Evolutionary conservation across 768 basidiomycete genomes (phyloP), one percentile per base, ranked within the genome.

Genomic region (Porphyrellus cyaneotinctus): DNA sequence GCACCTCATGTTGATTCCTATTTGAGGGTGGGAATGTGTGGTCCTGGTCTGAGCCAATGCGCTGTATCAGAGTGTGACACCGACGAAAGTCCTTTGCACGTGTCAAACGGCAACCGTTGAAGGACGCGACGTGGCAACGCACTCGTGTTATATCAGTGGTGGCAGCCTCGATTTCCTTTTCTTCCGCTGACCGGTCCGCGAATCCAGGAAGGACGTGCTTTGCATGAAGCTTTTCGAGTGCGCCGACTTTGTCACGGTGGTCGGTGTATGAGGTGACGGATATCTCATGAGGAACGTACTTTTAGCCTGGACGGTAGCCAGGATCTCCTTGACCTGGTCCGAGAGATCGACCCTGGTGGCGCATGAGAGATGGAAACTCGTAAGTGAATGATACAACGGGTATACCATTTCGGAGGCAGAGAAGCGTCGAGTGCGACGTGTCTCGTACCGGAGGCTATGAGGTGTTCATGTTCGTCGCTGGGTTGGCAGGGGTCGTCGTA

Each of bases 151-250:
- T 91, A 62, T 90, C 86, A 35, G 79, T 82, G 4, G 95, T 95
- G 44, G 88, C 76, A 20, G 78, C 70, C 65, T 97, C 90, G 55
- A 99, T 99, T 68, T 98, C 95, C 55, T 84, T 80, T 72, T 98
- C 95, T 73, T 99, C 95, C 5, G 85, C 84, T 2, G 88, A 77
- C 47, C 97, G 88, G 80, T 99, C 97, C 66, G 92, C 82, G 69
- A 99, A 99, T 1, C 95, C 95, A 58, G 97, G 97, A 7, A 99
- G 81, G 52, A 87, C 88, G 69, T 97, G 95, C 68, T 91, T 97
- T 58, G 95, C 91, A 61, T 99, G 95, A 6, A 99, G 83, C 69
- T 90, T 97, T 70, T 98, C 97, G 36, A 99, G 84, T 8, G 81
- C 73, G n/a, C 77, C 71, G 64, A 98, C 97, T 98, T 70, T 58